Percentiles rank a stretch among this genome's conserved stretches.
These are phyloP conservation scores for Prunus padus DNA, from an alignment of 306 rosid genomes.

Conservation along the genomic window DNA sequence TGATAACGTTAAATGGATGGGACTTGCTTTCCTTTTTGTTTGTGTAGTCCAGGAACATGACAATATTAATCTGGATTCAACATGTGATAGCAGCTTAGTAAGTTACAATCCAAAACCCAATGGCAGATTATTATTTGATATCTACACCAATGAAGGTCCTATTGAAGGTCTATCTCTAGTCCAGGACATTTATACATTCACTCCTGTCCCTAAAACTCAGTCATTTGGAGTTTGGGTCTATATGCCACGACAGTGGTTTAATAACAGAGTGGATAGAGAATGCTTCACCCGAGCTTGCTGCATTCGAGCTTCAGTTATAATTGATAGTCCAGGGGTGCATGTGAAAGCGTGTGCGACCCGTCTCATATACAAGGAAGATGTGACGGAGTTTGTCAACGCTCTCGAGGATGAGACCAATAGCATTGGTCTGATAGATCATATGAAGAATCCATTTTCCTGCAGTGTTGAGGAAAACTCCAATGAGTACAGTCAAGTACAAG, in stretches of 20 bases:
- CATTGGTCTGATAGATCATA: too few species aligned
- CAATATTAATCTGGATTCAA: too few species aligned
- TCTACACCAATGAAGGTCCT: constrained; percentile 17
- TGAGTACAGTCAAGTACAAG: too few species aligned
- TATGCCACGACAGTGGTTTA: background rate
- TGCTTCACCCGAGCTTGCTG: background rate
- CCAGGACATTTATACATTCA: background rate
- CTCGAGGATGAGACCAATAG: too few species aligned
- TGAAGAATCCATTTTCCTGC: too few species aligned
- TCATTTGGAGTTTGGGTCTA: background rate
- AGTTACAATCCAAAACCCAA: too few species aligned
- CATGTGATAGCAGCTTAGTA: too few species aligned
- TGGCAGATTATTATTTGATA: too few species aligned
- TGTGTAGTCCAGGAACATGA: background rate
- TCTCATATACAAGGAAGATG: background rate
- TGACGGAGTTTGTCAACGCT: background rate
- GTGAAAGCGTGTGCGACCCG: background rate
- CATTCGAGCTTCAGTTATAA: background rate
- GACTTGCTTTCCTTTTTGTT: constrained; percentile 14
- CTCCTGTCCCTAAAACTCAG: background rate
- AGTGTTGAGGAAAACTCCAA: too few species aligned
- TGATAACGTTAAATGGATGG: background rate
- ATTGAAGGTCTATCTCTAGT: background rate
- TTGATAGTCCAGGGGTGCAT: background rate
- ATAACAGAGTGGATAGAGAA: too few species aligned